Evolutionary conservation across 2,329 filamentous ascomycete species (phyloP), one percentile per base, ranked within the genome.

Genomic region (Immersiporthe knoxdaviesiana): DNA sequence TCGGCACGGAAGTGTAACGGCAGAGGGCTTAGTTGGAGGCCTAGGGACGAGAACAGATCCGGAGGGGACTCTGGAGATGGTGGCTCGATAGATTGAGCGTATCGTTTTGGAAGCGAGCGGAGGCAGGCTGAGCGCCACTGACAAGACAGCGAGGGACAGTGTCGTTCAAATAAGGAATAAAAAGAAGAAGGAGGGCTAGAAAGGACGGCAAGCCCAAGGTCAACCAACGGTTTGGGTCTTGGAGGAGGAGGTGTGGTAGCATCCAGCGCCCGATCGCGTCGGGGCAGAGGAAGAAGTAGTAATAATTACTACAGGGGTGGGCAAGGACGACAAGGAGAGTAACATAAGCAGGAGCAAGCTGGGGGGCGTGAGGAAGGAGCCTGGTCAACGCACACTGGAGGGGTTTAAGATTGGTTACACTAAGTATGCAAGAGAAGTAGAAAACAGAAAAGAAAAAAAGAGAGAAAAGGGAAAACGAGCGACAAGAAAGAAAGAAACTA

Each of bases 81-180:
- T 32, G 41, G 41, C 30, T 61, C 61, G 52, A 54, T 41, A 58
- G 54, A 27, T 14, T 14, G 67, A 47, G 50, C 52, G 60, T 47
- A 47, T 63, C 52, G 60, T 41, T 41, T 50, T 27, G 64, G 62
- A 56, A 70, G 64, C 68, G 68, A 70, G 58, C 41, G 67, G 63
- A 69, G 32, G 63, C 61, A 47, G 67, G 52, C 30, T 44, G 59
- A 32, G 44, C 30, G 67, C 62, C 21, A 47, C n/a, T 56, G 37
- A 66, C n/a, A 54, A 54, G 50, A 54, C 11, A 54, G 50, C n/a
- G 50, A 54, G 12, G 4, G 65, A 67, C 24, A 41, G 59, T 30
- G 39, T 60, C 54, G 16, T 63, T 39, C 63, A 47, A 41, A 24
- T 39, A 60, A 65, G 60, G 56, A 59, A 44, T 37, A 61, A 30